Conservation (phyloP, 768 basidiomycete species). For the Tricholoma sp. region DNA sequence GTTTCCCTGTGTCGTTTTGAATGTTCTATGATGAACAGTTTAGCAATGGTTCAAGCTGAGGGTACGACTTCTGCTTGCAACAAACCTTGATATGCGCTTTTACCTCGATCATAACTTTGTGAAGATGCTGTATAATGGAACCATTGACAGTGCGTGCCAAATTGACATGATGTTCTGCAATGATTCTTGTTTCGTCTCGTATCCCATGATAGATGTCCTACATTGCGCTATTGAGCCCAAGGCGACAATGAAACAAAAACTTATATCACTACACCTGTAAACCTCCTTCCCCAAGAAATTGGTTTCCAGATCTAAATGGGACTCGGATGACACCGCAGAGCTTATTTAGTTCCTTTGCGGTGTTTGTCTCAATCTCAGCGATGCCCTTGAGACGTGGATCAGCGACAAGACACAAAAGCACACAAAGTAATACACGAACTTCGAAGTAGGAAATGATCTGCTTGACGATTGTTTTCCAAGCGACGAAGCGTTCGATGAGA, state of each 20-base stretch:
- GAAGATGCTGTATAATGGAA: conserved; percentile 95
- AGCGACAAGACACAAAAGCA: neutral
- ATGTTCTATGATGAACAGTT: conserved; percentile 53
- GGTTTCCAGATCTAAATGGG: conserved; percentile 91
- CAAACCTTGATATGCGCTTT: conserved; percentile 93
- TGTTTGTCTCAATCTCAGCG: conserved; percentile 90
- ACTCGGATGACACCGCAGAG: conserved; percentile 96
- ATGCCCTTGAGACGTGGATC: conserved; percentile 27
- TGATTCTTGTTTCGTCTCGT: conserved; percentile 89
- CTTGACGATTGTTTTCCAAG: conserved; percentile 96
- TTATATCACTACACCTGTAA: conserved; percentile 54
- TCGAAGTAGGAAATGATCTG: conserved; percentile 92
- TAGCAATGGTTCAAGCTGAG: neutral
- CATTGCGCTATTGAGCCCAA: neutral
- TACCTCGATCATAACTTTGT: conserved; percentile 89
- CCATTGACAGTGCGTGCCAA: conserved; percentile 94
- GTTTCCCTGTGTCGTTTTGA: conserved; percentile 92
- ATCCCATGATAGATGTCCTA: conserved; percentile 91
- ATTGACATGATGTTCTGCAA: conserved; percentile 95
- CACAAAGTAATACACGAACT: neutral
- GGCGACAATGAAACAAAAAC: neutral
- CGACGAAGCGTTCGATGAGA: conserved; percentile 89
- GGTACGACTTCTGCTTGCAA: neutral
- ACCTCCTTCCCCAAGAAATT: conserved; percentile 95
- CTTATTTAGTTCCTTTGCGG: conserved; percentile 88